These are phyloP conservation scores for Kwoniella botswanensis DNA, from an alignment of 768 basidiomycete genomes.

Conservation along the genomic window DNA sequence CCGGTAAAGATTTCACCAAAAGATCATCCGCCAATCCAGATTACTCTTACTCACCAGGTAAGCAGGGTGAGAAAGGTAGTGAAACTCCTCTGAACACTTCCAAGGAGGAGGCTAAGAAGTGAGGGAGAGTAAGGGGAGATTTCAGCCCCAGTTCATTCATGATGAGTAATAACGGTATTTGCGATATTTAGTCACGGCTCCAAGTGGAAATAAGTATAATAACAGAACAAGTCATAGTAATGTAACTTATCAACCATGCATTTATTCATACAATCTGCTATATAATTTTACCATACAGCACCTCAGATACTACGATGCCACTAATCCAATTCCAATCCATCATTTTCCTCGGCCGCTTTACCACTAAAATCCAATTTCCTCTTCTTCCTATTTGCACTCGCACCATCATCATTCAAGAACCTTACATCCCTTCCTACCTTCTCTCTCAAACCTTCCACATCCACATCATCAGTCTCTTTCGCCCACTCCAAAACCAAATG, in stretches of 20 bases:
- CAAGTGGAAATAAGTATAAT: neutral
- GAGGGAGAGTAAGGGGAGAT: neutral
- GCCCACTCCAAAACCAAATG: conserved; percentile 97
- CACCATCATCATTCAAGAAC: conserved; percentile 59
- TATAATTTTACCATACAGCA: too few relatives aligned
- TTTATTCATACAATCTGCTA: too few relatives aligned
- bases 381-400: conserved; percentile 38
- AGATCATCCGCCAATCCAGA: conserved; percentile 37
- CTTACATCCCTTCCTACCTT: conserved; percentile 78
- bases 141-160: neutral
- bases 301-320: too few relatives aligned
- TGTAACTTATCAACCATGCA: neutral
- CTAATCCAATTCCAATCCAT: conserved; percentile 43
- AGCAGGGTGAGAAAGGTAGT: conserved; percentile 38
- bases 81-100: conserved; percentile 45
- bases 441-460: conserved; percentile 74
- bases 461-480: conserved; percentile 66
- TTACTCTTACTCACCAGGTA: conserved; percentile 38
- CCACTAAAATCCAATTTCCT: conserved; percentile 50
- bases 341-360: conserved; percentile 38
- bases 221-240: conserved; percentile 16
- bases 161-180: neutral
- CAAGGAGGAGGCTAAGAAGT: conserved; percentile 29
- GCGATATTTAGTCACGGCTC: too few relatives aligned
- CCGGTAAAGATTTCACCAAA: conserved; percentile 54